A percentile compares a stretch with the other conserved stretches of the same genome.
Evolutionary conservation across 2,329 filamentous ascomycete genomes (phyloP).

Genomic region (Exutisphaerella laricina): DNA sequence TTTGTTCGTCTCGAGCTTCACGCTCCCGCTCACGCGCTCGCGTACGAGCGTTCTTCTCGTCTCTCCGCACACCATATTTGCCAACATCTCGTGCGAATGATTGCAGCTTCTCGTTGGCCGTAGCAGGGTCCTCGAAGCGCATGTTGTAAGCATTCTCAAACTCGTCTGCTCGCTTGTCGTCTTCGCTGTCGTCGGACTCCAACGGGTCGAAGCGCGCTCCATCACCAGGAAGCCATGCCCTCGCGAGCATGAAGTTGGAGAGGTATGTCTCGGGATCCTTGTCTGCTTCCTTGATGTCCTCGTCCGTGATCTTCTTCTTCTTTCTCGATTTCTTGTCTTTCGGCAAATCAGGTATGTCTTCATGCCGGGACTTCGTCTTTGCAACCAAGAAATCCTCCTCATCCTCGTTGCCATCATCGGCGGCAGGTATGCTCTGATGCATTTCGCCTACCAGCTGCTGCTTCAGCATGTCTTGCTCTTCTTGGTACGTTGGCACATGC

Average conservation of each 20-base stretch:
- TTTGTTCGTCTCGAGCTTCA: constrained; percentile 71
- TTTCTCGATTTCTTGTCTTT: constrained; percentile 31
- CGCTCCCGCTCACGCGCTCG: constrained; percentile 73
- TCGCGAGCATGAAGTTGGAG: constrained; percentile 90
- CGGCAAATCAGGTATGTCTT: constrained; percentile 19
- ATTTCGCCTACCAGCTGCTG: constrained; percentile 73
- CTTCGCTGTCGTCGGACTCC: constrained; percentile 82
- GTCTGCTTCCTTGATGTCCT: constrained; percentile 70
- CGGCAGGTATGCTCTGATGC: constrained; percentile 54
- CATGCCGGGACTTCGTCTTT: constrained; percentile 51
- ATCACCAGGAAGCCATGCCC: constrained; percentile 75
- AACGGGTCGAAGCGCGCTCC: constrained; percentile 69
- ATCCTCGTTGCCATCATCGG: constrained; percentile 47
- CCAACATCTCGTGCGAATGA: constrained; percentile 86
- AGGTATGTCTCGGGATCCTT: constrained; percentile 87
- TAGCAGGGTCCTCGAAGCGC: constrained; percentile 86
- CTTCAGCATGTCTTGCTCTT: constrained; percentile 84
- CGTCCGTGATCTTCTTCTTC: constrained; percentile 43
- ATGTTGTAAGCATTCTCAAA: constrained; percentile 94
- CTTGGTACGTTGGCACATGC: constrained; percentile 65
- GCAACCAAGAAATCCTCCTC: constrained; percentile 70
- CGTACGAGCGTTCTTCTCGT: constrained; percentile 76
- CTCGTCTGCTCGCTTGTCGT: constrained; percentile 69
- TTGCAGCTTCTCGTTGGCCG: constrained; percentile 79
- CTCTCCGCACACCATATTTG: constrained; percentile 76